A percentile compares a stretch with the other conserved stretches of the same genome.
phyloP scores from a whole-genome alignment of 257 asterid genomes.

The Scutellaria barbata region DNA sequence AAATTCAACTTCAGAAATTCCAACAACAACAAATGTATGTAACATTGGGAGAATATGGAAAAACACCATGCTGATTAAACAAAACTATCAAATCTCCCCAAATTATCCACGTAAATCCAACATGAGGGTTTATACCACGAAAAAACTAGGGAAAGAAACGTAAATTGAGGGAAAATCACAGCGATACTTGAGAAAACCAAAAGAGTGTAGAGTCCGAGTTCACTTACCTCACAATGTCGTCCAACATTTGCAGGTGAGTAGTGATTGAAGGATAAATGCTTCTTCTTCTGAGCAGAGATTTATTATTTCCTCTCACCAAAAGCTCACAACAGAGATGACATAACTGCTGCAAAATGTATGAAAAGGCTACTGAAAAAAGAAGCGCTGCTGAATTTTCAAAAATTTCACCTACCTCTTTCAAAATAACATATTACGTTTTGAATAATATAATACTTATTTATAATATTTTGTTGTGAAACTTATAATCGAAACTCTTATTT shows the following conservation, averaged over 20 bases:
- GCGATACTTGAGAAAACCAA: neutral
- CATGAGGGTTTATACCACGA: neutral
- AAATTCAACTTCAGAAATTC: neutral
- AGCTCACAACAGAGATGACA: no score
- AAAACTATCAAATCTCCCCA: slow-evolving; percentile 1
- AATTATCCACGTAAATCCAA: neutral
- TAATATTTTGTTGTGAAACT: no score
- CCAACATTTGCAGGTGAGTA: neutral
- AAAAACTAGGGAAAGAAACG: neutral
- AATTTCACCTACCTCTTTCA: no score
- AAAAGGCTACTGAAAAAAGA: no score
- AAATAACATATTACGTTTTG: no score
- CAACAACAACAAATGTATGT: neutral
- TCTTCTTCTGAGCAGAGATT: no score
- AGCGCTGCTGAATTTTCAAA: no score
- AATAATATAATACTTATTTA: no score
- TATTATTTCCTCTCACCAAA: no score
- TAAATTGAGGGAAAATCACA: neutral
- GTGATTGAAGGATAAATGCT: no score
- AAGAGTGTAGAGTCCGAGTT: neutral
- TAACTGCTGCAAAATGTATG: no score
- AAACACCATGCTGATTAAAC: neutral
- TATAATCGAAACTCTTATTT: no score
- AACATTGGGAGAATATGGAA: neutral
- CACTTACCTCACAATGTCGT: neutral